A percentile compares a stretch with the other conserved stretches of the same genome.
Evolutionary conservation across 176 grass and related monocot species (phyloP).

Genomic region (Eragrostis nindensis): DNA sequence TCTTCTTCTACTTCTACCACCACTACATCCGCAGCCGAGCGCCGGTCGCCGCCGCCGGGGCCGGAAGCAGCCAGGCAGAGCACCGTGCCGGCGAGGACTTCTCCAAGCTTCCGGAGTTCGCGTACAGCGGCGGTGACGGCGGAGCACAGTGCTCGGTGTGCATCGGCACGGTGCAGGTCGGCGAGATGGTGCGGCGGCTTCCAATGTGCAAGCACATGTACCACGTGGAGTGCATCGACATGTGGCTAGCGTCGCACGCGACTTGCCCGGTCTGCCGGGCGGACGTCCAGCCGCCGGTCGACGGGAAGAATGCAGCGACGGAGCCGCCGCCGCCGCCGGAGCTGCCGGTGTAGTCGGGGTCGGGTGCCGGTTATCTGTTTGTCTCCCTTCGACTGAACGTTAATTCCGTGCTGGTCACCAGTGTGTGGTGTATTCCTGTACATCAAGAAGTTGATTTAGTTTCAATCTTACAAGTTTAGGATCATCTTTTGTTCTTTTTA

Average conservation of each 20-base stretch:
- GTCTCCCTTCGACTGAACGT: neutral
- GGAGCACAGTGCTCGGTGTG: conserved; percentile 51
- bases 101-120: conserved; percentile 43
- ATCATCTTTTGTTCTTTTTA: neutral
- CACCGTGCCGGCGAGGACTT: conserved; percentile 23
- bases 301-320: neutral
- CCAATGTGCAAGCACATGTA: conserved; percentile 52
- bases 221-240: conserved; percentile 61
- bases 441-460: neutral
- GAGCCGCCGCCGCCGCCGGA: neutral
- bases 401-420: neutral
- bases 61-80: neutral
- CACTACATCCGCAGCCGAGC: conserved; percentile 5
- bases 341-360: neutral
- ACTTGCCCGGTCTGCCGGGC: conserved; percentile 53
- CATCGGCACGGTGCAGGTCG: conserved; percentile 36
- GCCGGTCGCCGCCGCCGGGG: neutral
- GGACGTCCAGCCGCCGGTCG: neutral
- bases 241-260: conserved; percentile 47
- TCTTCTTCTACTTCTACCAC: conserved; percentile 38
- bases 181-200: conserved; percentile 51
- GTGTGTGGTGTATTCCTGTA: neutral
- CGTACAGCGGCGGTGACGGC: conserved; percentile 28
- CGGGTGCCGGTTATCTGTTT: too few species aligned
- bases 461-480: neutral